A percentile compares a stretch with the other conserved stretches of the same genome.
Conservation (phyloP, 257 asterid species). For the Nicotiana paniculata region DNA sequence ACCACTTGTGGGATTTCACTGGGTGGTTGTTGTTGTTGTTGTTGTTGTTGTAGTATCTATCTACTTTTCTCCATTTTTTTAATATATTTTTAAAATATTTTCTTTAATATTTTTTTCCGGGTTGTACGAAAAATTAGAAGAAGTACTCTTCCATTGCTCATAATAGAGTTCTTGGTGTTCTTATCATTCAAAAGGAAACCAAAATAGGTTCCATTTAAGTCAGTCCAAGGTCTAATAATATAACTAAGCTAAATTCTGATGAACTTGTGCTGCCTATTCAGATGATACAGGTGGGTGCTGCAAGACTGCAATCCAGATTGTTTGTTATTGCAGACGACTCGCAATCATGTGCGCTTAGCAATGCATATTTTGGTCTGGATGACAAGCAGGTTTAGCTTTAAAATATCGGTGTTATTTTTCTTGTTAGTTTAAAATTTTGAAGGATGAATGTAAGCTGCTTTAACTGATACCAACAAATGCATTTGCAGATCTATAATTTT, state of each 20-base stretch:
- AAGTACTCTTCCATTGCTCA: neutral
- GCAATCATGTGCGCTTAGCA: conserved; percentile 38
- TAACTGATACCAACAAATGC: conserved; percentile 20
- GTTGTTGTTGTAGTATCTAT: neutral
- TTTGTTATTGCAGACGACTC: conserved; percentile 46
- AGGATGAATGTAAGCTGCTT: neutral
- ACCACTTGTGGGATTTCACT: too few relatives aligned
- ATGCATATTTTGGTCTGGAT: conserved; percentile 69
- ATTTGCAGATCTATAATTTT: conserved; percentile 52
- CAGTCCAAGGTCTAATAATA: neutral
- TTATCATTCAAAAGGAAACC: neutral
- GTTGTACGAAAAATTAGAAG: neutral
- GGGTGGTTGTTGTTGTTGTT: too few relatives aligned
- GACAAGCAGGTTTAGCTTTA: conserved; percentile 63
- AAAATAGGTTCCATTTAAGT: neutral
- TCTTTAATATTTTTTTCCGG: neutral
- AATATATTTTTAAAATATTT: too few relatives aligned
- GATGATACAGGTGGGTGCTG: conserved; percentile 71
- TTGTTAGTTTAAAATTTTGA: neutral
- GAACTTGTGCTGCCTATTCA: conserved; percentile 26
- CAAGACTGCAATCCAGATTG: conserved; percentile 64
- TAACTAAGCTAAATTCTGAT: neutral
- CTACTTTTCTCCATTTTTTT: neutral
- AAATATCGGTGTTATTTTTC: conserved; percentile 10
- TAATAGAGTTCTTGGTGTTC: neutral